Percentiles rank a stretch among this genome's conserved stretches.
Conservation (phyloP, 495 filamentous ascomycete genomes). For the Annulohypoxylon stygium region DNA sequence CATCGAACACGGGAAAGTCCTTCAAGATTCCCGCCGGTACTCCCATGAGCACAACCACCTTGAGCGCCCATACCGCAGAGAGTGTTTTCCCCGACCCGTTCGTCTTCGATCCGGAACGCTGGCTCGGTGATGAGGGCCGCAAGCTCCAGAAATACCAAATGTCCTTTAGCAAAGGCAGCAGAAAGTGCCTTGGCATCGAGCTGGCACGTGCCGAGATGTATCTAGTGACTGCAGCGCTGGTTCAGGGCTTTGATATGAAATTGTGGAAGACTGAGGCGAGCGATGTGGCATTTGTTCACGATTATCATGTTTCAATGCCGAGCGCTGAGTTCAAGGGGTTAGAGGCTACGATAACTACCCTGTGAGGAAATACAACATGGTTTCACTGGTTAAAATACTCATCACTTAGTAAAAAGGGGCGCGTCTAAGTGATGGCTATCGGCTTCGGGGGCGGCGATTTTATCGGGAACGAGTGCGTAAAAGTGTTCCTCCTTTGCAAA, state of each 20-base stretch:
- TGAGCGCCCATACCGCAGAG: slow-evolving; percentile 56
- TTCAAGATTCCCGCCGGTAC: slow-evolving; percentile 45
- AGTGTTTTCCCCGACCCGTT: slow-evolving; percentile 57
- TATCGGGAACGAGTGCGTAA: background rate
- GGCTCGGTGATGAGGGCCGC: slow-evolving; percentile 55
- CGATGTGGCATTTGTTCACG: slow-evolving; percentile 47
- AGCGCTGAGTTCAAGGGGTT: slow-evolving; percentile 43
- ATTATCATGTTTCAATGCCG: slow-evolving; percentile 49
- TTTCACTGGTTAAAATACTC: background rate
- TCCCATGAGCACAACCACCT: slow-evolving; percentile 55
- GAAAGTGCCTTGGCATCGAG: slow-evolving; percentile 60
- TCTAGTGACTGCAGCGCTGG: slow-evolving; percentile 47
- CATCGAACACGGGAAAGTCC: slow-evolving; percentile 29
- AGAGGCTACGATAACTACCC: background rate
- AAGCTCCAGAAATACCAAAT: slow-evolving; percentile 60
- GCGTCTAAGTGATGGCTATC: background rate
- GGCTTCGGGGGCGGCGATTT: background rate
- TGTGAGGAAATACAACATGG: background rate
- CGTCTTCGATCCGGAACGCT: slow-evolving; percentile 61
- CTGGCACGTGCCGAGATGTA: slow-evolving; percentile 56
- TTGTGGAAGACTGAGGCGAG: slow-evolving; percentile 46
- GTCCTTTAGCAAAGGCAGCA: slow-evolving; percentile 60
- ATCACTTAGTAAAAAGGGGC: background rate
- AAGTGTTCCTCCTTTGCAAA: background rate
- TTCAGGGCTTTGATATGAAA: slow-evolving; percentile 40